Base-by-base conservation (phyloP, 148 eudicot genomes). In the Amaranthus cruentus region DNA sequence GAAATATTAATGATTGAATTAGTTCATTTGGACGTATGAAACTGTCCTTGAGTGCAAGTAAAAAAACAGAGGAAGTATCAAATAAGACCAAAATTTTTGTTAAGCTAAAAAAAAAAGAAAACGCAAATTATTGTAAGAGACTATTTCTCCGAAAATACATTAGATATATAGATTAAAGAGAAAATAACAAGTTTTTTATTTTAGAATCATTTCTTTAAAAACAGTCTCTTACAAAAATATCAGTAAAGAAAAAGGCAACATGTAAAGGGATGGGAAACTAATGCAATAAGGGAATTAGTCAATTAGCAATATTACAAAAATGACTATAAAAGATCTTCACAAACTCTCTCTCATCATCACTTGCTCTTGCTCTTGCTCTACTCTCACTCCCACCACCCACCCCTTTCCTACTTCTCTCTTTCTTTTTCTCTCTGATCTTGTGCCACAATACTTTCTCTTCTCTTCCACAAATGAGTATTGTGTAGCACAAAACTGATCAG, bases 251-350 rank as follows among this genome's bases (percentile, higher is more conserved):
- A 70, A 67, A 60, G 6, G 50, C 11, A 58, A 67, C n/a, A 69
- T 44, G 44, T 62, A 15, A 73, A 28, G 55, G 12, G 53, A 72
- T 9, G 56, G 61, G 48, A 72, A 14, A 54, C 56, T 72, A 74
- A 53, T 57, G 4, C 21, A 66, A 66, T 65, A 14, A 75, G 57
- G 46, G n/a, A 62, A 75, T 56, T 18, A n/a, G 77, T 21, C 21
- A 66, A 70, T 28, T 28, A 28, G 38, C 38, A 28, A 28, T 28
- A 28, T 28, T 28, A 67, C n/a, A 18, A 67, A 66, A 70, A 14
- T 68, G 83, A 83, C 85, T 87, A 87, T 85, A 85, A 83, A 86
- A 76, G 42, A 67, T 70, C 72, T 44, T 44, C 4, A 11, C 55
- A 59, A 68, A 69, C 71, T 69, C 82, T 76, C 76, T 70, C 81